These are phyloP conservation scores for Debaryomycetaceae sp. DNA, from an alignment of 1,139 yeast genomes.

Conservation along the genomic window DNA sequence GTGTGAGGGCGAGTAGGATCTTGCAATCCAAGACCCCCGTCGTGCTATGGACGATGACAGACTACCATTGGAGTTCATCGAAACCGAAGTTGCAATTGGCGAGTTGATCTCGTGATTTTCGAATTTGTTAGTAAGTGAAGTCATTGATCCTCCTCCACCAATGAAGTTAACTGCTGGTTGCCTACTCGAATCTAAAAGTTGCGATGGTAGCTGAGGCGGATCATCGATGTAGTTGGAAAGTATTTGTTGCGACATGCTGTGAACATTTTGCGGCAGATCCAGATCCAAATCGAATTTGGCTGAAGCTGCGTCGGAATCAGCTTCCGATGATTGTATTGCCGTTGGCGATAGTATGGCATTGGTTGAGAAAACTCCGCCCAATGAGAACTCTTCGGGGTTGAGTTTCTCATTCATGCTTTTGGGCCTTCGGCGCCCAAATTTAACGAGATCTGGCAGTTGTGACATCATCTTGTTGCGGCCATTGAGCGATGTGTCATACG, in stretches of 20 bases:
- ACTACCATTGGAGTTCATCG: constrained; percentile 10
- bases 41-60: constrained; percentile 11
- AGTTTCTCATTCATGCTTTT: constrained; percentile 11
- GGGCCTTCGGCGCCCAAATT: neutral
- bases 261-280: constrained; percentile 7
- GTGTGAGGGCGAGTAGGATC: constrained; percentile 17
- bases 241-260: too few species aligned
- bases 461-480: constrained; percentile 1
- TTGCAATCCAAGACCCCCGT: constrained; percentile 15
- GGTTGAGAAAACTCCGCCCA: constrained; percentile 16
- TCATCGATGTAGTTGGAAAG: too few species aligned
- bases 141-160: constrained; percentile 13
- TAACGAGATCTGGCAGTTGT: constrained; percentile 4
- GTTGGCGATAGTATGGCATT: constrained; percentile 8
- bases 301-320: constrained; percentile 5
- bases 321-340: constrained; percentile 6
- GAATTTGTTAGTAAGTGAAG: constrained; percentile 25
- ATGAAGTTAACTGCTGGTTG: too few species aligned
- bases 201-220: too few species aligned
- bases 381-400: constrained; percentile 14
- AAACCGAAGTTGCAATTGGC: constrained; percentile 14
- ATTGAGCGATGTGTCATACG: constrained; percentile 4
- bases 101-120: constrained; percentile 27
- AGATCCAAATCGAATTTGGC: constrained; percentile 6
- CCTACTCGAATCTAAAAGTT: constrained; percentile 7